These are phyloP conservation scores for Claviceps paspali DNA, from an alignment of 2,329 filamentous ascomycete genomes.

Conservation along the genomic window DNA sequence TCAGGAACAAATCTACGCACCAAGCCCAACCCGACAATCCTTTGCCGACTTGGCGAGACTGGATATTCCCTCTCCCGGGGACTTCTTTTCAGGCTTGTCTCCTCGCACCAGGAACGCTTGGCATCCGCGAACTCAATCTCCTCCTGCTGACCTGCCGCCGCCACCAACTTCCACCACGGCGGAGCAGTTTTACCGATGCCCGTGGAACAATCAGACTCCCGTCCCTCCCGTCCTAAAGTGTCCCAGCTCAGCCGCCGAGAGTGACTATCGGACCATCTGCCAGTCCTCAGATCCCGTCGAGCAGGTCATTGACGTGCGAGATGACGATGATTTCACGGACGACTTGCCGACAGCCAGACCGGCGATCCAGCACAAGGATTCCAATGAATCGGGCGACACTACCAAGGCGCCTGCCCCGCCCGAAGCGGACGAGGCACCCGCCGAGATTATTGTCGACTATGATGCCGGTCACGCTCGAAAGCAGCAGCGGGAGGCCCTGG, in stretches of 20 bases:
- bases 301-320: conserved; percentile 45
- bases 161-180: conserved; percentile 81
- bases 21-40: conserved; percentile 31
- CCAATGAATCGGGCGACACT: conserved; percentile 17
- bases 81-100: conserved; percentile 78
- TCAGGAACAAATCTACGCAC: conserved; percentile 13
- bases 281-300: conserved; percentile 39
- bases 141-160: conserved; percentile 35
- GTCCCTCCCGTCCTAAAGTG: conserved; percentile 20
- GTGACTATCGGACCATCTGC: conserved; percentile 23
- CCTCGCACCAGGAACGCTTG: conserved; percentile 66
- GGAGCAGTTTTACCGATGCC: conserved; percentile 76
- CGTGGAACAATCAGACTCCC: conserved; percentile 45
- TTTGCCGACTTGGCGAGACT: conserved; percentile 62
- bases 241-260: conserved; percentile 22
- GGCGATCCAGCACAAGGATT: conserved; percentile 16
- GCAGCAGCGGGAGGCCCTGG: conserved; percentile 52
- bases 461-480: conserved; percentile 62
- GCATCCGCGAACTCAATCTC: conserved; percentile 45
- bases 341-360: conserved; percentile 55
- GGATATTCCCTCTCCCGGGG: conserved; percentile 80
- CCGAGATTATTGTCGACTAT: conserved; percentile 54
- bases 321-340: conserved; percentile 30
- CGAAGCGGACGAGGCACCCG: conserved; percentile 38
- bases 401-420: conserved; percentile 16